Evolutionary conservation across 805 yeast species (phyloP), one percentile per base, ranked within the genome.

Genomic region (Torulaspora maleeae): DNA sequence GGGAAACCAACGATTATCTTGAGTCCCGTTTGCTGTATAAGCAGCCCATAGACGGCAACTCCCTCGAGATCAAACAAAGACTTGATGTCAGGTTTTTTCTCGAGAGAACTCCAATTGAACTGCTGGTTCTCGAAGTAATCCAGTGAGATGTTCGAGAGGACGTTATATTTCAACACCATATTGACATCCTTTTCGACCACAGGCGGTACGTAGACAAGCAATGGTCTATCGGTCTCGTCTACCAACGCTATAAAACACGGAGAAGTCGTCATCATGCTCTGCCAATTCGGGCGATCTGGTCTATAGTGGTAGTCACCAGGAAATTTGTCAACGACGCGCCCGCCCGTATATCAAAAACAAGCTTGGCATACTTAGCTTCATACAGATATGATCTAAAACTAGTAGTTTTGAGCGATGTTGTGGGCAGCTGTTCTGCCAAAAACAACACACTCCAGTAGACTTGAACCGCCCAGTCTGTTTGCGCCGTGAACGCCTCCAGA

Each of bases 401-500:
- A 39, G 34, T 36, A 41, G 35, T 36, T 36, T 11, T 22, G 36
- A 15, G 63, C 64, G 38, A 66, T 61, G 11, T 58, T 50, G 24
- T 63, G 48, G 2, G 79, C 81, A 15, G 78, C 80, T 11, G 74
- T 68, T 48, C 71, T 69, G 3, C 83, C 83, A 59, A 75, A 80
- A 0, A 79, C 83, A 6, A 77, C 83, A 67, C 83, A 78, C 52
- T 77, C 80, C 27, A 79, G 62, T 33, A 80, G 64, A 36, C 79
- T 72, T 10, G 80, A 73, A 1, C 84, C 85, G 25, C 79, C 80
- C 22, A 82, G 61, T 60, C 86, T 71, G 54, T 79, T 78, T 12
- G 69, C 73, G 9, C 87, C 87, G 57, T 81, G 86, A 4, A 81
- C 76, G 35, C 86, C 87, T 15, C 86, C 86, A 38, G 82, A 75